Evolutionary conservation across 495 filamentous ascomycete genomes (phyloP), one percentile per base, ranked within the genome.

Genomic region (Chaetomidium leptoderma): DNA sequence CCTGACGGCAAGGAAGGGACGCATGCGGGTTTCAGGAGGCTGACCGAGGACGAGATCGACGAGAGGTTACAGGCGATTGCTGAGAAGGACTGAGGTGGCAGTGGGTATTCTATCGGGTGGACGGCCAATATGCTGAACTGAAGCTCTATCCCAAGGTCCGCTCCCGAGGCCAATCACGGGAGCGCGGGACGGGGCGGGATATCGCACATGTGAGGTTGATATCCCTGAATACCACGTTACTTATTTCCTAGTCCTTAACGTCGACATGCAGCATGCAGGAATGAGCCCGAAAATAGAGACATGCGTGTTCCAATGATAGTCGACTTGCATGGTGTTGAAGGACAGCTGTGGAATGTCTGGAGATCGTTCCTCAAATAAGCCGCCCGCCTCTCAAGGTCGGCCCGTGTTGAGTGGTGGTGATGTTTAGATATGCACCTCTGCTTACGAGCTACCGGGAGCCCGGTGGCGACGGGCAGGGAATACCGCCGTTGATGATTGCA

Each of bases 21-120:
- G 47, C 81, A 89, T 68, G 72, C 86, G 50, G 80, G 74, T 62
- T 98, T 98, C 80, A 84, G 91, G 65, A 86, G 86, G 63, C 78
- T 98, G 75, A 95, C 91, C 10, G 91, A 95, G 72, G 92, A 97
- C 36, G 93, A 98, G 82, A 97, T 98, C 67, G 93, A 98, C 67
- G 95, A 96, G 77, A 81, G 93, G 70, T 79, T 98, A 76, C 95
- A 98, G 77, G 90, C 91, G 49, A 97, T 98, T 72, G 88, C 88
- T 47, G 93, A 98, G 78, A 97, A 97, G 82, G 93, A 98, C 76
- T 98, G 81, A 84, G 58, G 47, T 36, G 60, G 37, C 60, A 53
- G 23, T 26, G 33, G 35, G 26, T 45, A 49, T 65, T 42, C 42
- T 23, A 60, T 33, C 53, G 55, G 54, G 21, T 40, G 45, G 26